These are phyloP conservation scores for Capronia americana DNA, from an alignment of 2,329 filamentous ascomycete genomes.

Conservation along the genomic window DNA sequence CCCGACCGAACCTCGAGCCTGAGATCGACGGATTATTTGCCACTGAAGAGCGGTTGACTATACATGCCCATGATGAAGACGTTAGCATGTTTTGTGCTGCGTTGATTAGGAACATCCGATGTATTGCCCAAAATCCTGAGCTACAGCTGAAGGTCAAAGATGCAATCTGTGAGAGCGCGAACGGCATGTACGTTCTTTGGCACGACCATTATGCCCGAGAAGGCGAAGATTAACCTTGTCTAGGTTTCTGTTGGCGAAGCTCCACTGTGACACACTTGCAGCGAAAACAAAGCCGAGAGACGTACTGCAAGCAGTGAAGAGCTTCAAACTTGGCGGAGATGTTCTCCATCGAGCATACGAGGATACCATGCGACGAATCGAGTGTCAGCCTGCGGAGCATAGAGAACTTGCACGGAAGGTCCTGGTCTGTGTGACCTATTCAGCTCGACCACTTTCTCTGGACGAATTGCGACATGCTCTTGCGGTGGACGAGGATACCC, in stretches of 20 bases:
- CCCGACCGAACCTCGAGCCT: constrained; percentile 9
- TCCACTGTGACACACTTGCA: constrained; percentile 39
- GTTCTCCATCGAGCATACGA: constrained; percentile 39
- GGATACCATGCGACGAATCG: constrained; percentile 40
- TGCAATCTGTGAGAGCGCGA: constrained; percentile 14
- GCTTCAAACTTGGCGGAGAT: constrained; percentile 28
- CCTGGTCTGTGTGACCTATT: constrained; percentile 38
- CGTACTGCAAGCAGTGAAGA: constrained; percentile 34
- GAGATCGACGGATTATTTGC: constrained; percentile 6
- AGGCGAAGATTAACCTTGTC: neutral
- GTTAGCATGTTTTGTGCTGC: constrained; percentile 18
- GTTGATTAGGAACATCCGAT: constrained; percentile 12
- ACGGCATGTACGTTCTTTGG: constrained; percentile 22
- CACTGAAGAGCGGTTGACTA: neutral
- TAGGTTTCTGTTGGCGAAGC: constrained; percentile 40
- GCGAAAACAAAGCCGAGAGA: constrained; percentile 33
- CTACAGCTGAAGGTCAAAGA: constrained; percentile 17
- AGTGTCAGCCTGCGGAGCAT: constrained; percentile 40
- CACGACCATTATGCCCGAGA: too few species aligned
- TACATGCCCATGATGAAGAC: constrained; percentile 19
- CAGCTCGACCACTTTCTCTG: constrained; percentile 35
- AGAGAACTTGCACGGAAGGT: constrained; percentile 31
- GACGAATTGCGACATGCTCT: constrained; percentile 40
- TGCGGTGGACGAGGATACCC: constrained; percentile 32
- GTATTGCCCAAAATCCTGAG: constrained; percentile 16